Base-by-base conservation (phyloP, 2,329 filamentous ascomycete species). In the Diplocarpon rosae region DNA sequence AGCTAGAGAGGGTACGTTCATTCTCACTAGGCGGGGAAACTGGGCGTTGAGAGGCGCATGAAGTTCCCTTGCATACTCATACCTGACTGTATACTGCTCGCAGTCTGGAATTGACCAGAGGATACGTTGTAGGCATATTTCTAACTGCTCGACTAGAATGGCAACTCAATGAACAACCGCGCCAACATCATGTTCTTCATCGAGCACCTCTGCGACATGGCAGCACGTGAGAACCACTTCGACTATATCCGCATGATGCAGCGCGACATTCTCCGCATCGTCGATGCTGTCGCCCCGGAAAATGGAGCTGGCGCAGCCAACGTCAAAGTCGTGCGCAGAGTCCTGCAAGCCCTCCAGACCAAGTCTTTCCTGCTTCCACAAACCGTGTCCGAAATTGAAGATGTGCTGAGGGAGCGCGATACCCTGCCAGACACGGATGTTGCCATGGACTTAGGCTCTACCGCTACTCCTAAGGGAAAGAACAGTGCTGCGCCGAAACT, bases 161-260 rank as follows among this genome's bases (percentile, higher is more conserved):
- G 39, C 9, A 94, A 86, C 55, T 90, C 85, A 54, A 94, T 98
- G 84, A 98, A 98, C 66, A 94, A 83, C 41, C 76, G 90, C 49
- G 93, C 92, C 47, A 98, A 98, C 63, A 96, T 98, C 63, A 94
- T 98, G 84, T 98, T 94, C 66, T 98, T 98, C 65, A 83, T 98
- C 60, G 90, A 96, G 60, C 84, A 90, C 56, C 85, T 98, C 55
- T 85, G 93, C 61, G 90, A 96, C 61, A 56, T 59, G 54, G 57
- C 59, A 5, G 43, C 52, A 8, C 46, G 49, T 78, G 51, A 83
- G 80, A 53, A 85, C 87, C 80, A 92, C 56, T 67, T 75, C 42
- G 81, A 86, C 51, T 98, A 95, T 60, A 80, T 95, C 24, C 78
- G 83, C 41, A 95, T 96, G 87, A 85, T 98, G 67, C 85, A 95